Conservation (phyloP, 202 grass and related monocot species). For the Dendrocalamus latiflorus region DNA sequence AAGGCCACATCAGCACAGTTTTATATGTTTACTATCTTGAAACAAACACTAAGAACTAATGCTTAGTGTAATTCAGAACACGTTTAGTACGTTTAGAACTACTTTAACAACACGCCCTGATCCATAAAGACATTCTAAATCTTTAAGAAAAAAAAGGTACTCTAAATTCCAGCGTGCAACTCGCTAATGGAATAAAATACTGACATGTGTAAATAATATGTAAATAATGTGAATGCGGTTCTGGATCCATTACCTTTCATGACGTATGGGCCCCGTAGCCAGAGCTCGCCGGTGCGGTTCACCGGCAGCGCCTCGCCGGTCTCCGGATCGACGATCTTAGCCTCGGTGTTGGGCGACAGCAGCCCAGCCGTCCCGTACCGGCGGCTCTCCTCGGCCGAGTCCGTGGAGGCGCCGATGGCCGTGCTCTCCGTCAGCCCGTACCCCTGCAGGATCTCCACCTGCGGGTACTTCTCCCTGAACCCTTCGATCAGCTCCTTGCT, state of each 20-base stretch:
- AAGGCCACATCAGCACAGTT: neutral
- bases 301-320: conserved; percentile 45
- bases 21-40: neutral
- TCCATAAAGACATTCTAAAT: neutral
- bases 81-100: neutral
- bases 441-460: conserved; percentile 78
- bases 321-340: conserved; percentile 80
- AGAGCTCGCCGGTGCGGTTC: conserved; percentile 87
- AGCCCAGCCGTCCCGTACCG: conserved; percentile 76
- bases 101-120: neutral
- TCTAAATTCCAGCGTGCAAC: neutral
- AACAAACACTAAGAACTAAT: neutral
- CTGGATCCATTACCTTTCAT: conserved; percentile 68
- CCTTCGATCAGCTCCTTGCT: conserved; percentile 77
- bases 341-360: conserved; percentile 79
- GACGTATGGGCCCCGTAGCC: conserved; percentile 75
- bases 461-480: conserved; percentile 78
- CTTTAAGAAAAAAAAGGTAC: too few species aligned
- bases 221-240: neutral
- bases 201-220: neutral
- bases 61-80: neutral
- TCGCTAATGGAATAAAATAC: neutral
- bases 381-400: conserved; percentile 81
- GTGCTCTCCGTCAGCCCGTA: conserved; percentile 94
- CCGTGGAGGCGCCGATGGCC: conserved; percentile 81